Evolutionary conservation across 208 protist species (phyloP).

Genomic region (Leishmania amazonensis): DNA sequence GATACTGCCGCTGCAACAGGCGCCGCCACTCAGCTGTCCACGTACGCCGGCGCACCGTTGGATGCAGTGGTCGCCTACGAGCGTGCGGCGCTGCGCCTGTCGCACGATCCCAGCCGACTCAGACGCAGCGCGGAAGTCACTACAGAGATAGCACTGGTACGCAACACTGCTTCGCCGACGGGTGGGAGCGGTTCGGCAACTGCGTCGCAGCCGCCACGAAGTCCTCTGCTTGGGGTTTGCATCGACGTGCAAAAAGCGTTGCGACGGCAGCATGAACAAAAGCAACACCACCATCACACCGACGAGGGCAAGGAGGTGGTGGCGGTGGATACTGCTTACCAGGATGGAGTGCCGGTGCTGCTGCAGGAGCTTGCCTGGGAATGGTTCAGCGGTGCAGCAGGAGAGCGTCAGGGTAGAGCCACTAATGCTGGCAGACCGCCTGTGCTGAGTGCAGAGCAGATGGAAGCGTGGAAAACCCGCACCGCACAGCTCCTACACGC

Average conservation of each 20-base stretch:
- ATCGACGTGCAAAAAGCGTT: background rate
- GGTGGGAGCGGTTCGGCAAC: background rate
- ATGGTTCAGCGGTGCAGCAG: conserved; percentile 18
- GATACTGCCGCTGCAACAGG: conserved; percentile 13
- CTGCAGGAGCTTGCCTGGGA: conserved; percentile 52
- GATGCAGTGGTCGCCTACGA: conserved; percentile 48
- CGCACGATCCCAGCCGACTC: conserved; percentile 3
- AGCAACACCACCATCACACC: background rate
- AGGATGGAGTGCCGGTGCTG: conserved; percentile 45
- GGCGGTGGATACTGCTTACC: conserved; percentile 14
- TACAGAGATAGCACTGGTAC: background rate
- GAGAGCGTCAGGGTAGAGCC: background rate
- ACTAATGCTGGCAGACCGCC: background rate
- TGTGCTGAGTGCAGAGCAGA: conserved; percentile 11
- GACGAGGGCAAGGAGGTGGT: background rate
- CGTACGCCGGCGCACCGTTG: conserved; percentile 44
- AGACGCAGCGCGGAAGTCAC: background rate
- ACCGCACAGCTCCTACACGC: conserved; percentile 15
- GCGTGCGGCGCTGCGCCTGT: conserved; percentile 30
- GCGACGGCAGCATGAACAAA: background rate
- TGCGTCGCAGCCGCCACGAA: background rate
- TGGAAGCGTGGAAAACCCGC: conserved; percentile 9
- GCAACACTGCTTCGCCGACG: background rate
- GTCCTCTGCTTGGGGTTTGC: background rate
- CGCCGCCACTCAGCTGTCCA: conserved; percentile 6